Conservation (phyloP, 2,329 filamentous ascomycete genomes). For the Paraconiothyrium sp. region DNA sequence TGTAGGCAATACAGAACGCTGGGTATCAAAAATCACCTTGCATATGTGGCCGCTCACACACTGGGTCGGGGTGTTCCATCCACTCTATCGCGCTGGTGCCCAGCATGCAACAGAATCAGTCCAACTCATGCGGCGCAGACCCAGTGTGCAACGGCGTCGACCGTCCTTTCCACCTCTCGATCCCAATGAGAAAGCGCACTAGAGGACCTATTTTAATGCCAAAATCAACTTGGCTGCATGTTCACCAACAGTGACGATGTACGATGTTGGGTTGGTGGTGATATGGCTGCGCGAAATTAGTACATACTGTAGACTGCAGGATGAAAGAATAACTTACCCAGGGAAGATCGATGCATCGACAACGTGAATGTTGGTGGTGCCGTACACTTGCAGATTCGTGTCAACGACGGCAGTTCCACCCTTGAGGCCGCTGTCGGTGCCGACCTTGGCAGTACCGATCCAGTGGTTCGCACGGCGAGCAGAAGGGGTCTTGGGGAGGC, state of each 20-base stretch:
- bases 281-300: slow-evolving; percentile 40
- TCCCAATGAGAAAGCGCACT: slow-evolving; percentile 10
- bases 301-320: neutral
- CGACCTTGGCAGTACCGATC: slow-evolving; percentile 66
- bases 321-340: slow-evolving; percentile 34
- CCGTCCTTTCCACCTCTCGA: slow-evolving; percentile 17
- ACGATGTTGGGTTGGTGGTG: slow-evolving; percentile 50
- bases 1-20: neutral
- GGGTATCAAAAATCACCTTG: slow-evolving; percentile 14
- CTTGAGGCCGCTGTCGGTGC: slow-evolving; percentile 54
- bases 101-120: slow-evolving; percentile 23
- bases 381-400: slow-evolving; percentile 60
- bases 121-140: neutral
- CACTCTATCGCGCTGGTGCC: slow-evolving; percentile 31
- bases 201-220: slow-evolving; percentile 33
- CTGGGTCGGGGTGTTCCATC: slow-evolving; percentile 25
- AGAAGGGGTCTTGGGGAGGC: slow-evolving; percentile 50
- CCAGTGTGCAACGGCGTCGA: slow-evolving; percentile 16
- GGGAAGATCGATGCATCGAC: slow-evolving; percentile 60
- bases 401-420: slow-evolving; percentile 60
- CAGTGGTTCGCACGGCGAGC: slow-evolving; percentile 57
- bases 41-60: slow-evolving; percentile 32
- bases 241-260: slow-evolving; percentile 49
- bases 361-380: slow-evolving; percentile 57
- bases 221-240: slow-evolving; percentile 52